Evolutionary conservation across 305 asterid genomes (phyloP).

Genomic region (Solanum hybrid): DNA sequence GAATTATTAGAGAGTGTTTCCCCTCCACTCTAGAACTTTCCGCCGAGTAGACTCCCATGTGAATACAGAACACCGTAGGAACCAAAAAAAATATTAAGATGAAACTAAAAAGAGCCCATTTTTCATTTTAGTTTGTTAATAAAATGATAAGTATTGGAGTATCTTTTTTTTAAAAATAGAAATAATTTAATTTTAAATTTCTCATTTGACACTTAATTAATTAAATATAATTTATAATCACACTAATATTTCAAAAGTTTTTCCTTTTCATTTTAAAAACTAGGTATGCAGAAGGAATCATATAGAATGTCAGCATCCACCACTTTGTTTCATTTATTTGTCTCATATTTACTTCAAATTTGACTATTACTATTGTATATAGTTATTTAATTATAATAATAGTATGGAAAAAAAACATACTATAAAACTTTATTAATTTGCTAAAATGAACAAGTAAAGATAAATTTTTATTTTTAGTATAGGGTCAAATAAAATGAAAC

Average conservation of each 20-base stretch:
- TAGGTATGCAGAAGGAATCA: background rate
- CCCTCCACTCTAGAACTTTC: background rate
- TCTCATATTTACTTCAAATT: background rate
- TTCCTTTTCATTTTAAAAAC: background rate
- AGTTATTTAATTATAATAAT: background rate
- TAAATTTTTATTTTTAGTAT: background rate
- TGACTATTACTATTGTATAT: background rate
- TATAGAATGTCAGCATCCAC: background rate
- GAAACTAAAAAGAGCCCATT: background rate
- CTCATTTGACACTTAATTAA: background rate
- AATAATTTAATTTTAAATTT: background rate
- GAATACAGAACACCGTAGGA: too few relatives aligned
- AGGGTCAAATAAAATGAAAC: background rate
- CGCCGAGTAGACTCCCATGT: background rate
- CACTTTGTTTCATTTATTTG: background rate
- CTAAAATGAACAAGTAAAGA: background rate
- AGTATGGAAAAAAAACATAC: background rate
- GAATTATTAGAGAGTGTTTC: background rate
- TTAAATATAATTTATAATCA: background rate
- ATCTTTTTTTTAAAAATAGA: background rate
- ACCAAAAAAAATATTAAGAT: background rate
- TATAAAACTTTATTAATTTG: background rate
- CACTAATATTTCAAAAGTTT: background rate
- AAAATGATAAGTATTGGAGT: background rate
- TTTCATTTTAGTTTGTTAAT: background rate